These are phyloP conservation scores for Hirschfeldia incana DNA, from an alignment of 345 rosid genomes.

Conservation along the genomic window DNA sequence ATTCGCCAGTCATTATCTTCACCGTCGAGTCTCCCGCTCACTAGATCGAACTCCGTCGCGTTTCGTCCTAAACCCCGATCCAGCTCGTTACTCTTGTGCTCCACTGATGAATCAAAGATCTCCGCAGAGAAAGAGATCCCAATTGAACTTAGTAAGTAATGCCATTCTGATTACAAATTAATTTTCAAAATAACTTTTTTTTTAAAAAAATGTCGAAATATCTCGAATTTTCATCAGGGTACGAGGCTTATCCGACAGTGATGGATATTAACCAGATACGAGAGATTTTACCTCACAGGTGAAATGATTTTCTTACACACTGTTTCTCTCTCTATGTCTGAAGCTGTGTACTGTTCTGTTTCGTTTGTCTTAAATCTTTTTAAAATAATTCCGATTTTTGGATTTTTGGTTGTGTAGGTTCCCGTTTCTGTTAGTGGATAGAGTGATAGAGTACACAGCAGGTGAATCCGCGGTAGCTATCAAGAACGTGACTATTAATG, in stretches of 20 bases:
- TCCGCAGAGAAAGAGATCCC: conserved; percentile 38
- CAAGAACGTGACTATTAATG: conserved; percentile 95
- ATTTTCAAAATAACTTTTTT: too few species aligned
- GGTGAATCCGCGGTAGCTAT: conserved; percentile 96
- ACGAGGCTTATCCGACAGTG: conserved; percentile 47
- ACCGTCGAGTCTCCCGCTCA: not conserved
- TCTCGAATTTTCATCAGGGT: conserved; percentile 22
- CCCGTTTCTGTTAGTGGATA: conserved; percentile 97
- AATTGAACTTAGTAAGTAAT: conserved; percentile 33
- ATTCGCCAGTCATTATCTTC: conserved; percentile 13
- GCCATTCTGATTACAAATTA: not conserved
- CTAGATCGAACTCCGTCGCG: conserved; percentile 32
- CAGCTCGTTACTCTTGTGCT: conserved; percentile 29
- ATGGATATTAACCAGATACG: conserved; percentile 90
- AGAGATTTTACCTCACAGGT: conserved; percentile 94
- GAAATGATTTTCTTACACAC: not conserved
- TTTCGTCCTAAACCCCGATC: conserved; percentile 34
- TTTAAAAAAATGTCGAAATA: too few species aligned
- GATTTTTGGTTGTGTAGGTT: conserved; percentile 50
- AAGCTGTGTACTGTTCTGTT: not conserved
- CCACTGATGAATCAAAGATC: conserved; percentile 28
- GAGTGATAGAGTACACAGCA: conserved; percentile 90
- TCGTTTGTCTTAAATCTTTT: not conserved
- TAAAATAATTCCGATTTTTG: not conserved
- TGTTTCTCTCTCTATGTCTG: not conserved